These are phyloP conservation scores for Sparassis latifolia DNA, from an alignment of 1,284 basidiomycete species.

Conservation along the genomic window DNA sequence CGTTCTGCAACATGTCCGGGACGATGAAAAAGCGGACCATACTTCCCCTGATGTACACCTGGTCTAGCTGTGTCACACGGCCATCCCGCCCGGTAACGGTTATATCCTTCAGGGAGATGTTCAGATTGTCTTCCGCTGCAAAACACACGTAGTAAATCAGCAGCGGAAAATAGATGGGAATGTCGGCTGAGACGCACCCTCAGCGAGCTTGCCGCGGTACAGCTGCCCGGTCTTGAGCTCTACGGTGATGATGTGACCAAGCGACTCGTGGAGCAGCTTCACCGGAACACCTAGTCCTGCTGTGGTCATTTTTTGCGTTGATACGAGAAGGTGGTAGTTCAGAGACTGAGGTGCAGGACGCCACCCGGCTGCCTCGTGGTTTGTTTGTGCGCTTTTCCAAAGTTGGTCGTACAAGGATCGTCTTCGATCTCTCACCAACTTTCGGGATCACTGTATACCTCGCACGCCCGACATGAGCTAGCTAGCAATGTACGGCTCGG, in stretches of 20 bases:
- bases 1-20: slow-evolving; percentile 98
- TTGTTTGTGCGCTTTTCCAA: no score
- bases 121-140: slow-evolving; percentile 95
- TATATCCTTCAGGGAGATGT: slow-evolving; percentile 94
- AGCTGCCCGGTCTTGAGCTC: slow-evolving; percentile 97
- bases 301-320: slow-evolving; percentile 23
- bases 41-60: slow-evolving; percentile 97
- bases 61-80: slow-evolving; percentile 97
- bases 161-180: slow-evolving; percentile 1
- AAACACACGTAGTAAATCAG: slow-evolving; percentile 12
- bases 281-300: slow-evolving; percentile 83
- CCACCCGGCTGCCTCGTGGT: neutral
- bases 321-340: neutral
- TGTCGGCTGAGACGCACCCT: slow-evolving; percentile 50
- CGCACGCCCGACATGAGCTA: no score
- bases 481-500: no score
- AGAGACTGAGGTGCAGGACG: neutral
- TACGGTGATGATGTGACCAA: slow-evolving; percentile 95
- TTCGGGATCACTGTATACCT: no score
- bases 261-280: slow-evolving; percentile 88
- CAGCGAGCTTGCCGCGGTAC: slow-evolving; percentile 95
- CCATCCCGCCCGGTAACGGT: slow-evolving; percentile 98
- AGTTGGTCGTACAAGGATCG: no score
- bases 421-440: no score
- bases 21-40: slow-evolving; percentile 99